Conservation (phyloP, 352 stramenopile genomes). For the Phytophthora rubi region DNA sequence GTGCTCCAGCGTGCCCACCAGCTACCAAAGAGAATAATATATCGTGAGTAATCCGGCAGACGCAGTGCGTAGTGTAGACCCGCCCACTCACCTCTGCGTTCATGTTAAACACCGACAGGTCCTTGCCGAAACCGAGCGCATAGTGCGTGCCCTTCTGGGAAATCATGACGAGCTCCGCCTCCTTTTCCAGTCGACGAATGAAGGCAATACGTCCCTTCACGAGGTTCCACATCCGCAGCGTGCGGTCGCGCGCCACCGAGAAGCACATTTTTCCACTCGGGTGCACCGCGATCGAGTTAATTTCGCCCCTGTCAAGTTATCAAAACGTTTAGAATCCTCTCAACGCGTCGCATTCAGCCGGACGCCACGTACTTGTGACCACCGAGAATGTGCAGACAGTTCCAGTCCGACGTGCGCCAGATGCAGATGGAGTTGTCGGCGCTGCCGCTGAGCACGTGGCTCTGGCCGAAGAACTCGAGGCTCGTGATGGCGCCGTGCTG, state of each 20-base stretch:
- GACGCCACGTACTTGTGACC: slow-evolving; percentile 72
- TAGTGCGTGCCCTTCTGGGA: slow-evolving; percentile 80
- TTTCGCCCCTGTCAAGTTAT: slow-evolving; percentile 58
- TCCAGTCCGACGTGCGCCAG: slow-evolving; percentile 91
- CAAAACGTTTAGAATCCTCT: neutral
- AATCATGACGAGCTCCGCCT: slow-evolving; percentile 78
- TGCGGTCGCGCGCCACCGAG: slow-evolving; percentile 82
- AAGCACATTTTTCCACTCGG: slow-evolving; percentile 90
- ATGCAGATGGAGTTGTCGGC: slow-evolving; percentile 91
- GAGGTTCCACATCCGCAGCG: slow-evolving; percentile 91
- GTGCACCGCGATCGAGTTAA: slow-evolving; percentile 87
- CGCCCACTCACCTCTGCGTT: slow-evolving; percentile 63
- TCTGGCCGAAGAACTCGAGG: slow-evolving; percentile 88
- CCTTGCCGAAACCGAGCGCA: slow-evolving; percentile 68
- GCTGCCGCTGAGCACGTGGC: slow-evolving; percentile 87
- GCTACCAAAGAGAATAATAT: slow-evolving; percentile 30
- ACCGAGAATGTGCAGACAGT: slow-evolving; percentile 89
- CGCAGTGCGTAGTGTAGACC: neutral
- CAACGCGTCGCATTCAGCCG: neutral
- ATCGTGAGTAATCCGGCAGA: too few relatives aligned
- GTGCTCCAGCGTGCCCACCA: slow-evolving; percentile 72
- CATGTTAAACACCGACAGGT: slow-evolving; percentile 83
- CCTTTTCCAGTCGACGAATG: slow-evolving; percentile 86
- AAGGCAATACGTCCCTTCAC: slow-evolving; percentile 90
- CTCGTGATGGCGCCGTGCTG: slow-evolving; percentile 87